Evolutionary conservation across 2,329 filamentous ascomycete genomes (phyloP).

Genomic region (Cladobotryum mycophilum): DNA sequence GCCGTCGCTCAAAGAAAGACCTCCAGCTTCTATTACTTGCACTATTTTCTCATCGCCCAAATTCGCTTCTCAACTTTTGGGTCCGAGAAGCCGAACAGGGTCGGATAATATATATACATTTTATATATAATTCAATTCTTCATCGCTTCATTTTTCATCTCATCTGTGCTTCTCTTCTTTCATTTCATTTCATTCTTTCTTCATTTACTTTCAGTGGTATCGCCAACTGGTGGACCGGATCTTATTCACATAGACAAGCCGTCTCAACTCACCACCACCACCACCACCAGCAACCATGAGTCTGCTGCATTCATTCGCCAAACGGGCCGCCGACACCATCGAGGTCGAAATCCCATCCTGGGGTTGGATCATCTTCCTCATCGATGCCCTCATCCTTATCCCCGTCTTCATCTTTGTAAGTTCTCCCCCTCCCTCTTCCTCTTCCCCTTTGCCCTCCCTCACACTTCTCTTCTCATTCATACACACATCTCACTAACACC

Average conservation of each 20-base stretch:
- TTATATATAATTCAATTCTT: neutral
- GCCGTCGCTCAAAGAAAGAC: too few species aligned
- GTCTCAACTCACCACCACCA: neutral
- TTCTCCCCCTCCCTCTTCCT: neutral
- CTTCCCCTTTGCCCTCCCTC: too few species aligned
- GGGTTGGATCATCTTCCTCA: conserved; percentile 33
- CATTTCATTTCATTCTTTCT: neutral
- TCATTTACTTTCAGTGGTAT: neutral
- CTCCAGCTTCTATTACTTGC: too few species aligned
- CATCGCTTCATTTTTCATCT: neutral
- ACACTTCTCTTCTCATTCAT: neutral
- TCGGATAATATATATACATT: too few species aligned
- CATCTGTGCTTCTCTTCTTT: neutral
- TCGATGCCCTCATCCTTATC: conserved; percentile 39
- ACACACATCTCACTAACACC: neutral
- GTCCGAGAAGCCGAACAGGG: too few species aligned
- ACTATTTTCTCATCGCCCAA: too few species aligned
- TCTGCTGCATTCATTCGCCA: conserved; percentile 14
- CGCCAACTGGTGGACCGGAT: too few species aligned
- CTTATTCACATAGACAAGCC: too few species aligned
- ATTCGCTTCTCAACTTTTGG: too few species aligned
- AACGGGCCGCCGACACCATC: conserved; percentile 28
- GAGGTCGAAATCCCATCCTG: conserved; percentile 31
- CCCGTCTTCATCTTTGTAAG: conserved; percentile 39
- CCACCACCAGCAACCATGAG: neutral